These are phyloP conservation scores for Mycena venus DNA, from an alignment of 768 basidiomycete genomes.

Conservation along the genomic window DNA sequence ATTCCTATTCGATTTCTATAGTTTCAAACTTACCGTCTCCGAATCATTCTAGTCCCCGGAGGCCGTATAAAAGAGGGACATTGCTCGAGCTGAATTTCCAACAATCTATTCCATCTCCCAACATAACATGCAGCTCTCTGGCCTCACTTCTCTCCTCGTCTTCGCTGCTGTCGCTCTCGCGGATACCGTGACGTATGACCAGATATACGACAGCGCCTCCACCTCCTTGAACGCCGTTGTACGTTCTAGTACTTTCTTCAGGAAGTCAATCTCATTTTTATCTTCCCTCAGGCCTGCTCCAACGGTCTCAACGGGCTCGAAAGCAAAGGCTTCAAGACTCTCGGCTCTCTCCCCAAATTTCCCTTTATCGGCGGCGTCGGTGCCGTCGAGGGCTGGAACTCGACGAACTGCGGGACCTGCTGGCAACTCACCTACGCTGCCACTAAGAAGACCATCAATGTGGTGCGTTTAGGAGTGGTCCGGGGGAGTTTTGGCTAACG, in stretches of 20 bases:
- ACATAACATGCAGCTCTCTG: constrained; percentile 49
- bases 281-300: constrained; percentile 50
- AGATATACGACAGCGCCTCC: constrained; percentile 59
- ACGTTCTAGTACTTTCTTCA: not conserved
- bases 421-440: constrained; percentile 67
- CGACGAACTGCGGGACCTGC: constrained; percentile 69
- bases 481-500: too few relatives aligned
- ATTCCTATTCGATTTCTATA: not conserved
- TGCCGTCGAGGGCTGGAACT: constrained; percentile 65
- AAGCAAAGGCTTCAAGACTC: constrained; percentile 60
- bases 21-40: not conserved
- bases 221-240: constrained; percentile 55
- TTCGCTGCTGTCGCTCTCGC: constrained; percentile 41
- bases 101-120: not conserved
- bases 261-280: not conserved
- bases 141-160: constrained; percentile 35
- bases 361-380: constrained; percentile 70
- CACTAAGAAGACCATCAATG: constrained; percentile 54
- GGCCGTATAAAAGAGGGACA: constrained; percentile 16
- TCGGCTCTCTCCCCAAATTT: constrained; percentile 67
- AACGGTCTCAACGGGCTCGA: constrained; percentile 65
- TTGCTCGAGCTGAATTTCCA: not conserved
- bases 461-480: too few relatives aligned
- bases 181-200: constrained; percentile 57
- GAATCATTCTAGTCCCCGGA: not conserved